Evolutionary conservation across 345 rosid species (phyloP).

Genomic region (Ailanthus altissimus): DNA sequence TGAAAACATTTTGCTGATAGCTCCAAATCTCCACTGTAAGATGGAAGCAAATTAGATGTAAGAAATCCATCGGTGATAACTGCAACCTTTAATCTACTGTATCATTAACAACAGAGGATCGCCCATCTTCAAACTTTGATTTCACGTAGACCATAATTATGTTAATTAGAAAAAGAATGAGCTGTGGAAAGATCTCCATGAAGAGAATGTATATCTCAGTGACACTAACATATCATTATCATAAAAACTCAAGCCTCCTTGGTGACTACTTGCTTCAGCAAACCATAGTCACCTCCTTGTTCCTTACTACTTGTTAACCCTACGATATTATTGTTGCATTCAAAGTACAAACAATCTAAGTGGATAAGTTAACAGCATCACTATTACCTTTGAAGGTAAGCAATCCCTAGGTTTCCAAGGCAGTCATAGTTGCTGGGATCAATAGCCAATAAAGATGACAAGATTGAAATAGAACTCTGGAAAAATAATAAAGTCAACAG

Average conservation of each 20-base stretch:
- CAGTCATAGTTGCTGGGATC: slow-evolving; percentile 82
- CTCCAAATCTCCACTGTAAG: slow-evolving; percentile 78
- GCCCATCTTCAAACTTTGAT: neutral
- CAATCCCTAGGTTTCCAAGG: slow-evolving; percentile 89
- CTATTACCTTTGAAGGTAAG: slow-evolving; percentile 75
- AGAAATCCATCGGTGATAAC: neutral
- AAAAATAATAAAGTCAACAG: slow-evolving; percentile 21
- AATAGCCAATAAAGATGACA: slow-evolving; percentile 63
- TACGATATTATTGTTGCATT: neutral
- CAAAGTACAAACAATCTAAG: neutral
- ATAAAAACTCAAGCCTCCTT: slow-evolving; percentile 1
- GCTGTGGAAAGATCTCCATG: neutral
- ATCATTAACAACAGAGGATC: neutral
- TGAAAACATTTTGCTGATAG: slow-evolving; percentile 84
- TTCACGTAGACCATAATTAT: neutral
- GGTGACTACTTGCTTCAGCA: neutral
- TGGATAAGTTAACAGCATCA: neutral
- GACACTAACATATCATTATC: neutral
- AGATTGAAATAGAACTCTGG: slow-evolving; percentile 78
- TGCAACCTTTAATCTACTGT: neutral
- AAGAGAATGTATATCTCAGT: neutral
- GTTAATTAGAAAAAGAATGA: neutral
- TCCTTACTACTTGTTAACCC: neutral
- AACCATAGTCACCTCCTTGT: neutral
- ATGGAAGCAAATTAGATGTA: slow-evolving; percentile 3